Conservation (phyloP, 2,329 filamentous ascomycete species). For the Microcyclospora pomicola region DNA sequence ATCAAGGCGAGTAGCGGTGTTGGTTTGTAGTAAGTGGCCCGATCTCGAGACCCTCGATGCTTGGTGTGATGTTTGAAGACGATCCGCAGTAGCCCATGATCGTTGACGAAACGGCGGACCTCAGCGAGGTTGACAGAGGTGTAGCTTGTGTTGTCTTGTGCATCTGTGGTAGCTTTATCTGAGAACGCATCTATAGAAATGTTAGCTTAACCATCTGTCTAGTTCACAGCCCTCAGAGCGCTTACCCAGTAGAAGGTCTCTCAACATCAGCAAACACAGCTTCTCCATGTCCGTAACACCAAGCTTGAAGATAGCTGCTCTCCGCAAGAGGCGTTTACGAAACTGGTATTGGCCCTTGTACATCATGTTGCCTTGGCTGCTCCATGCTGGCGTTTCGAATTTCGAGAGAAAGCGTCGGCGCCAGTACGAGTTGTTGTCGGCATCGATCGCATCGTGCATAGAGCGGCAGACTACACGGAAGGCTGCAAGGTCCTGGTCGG, state of each 20-base stretch:
- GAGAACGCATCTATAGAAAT: constrained; percentile 20
- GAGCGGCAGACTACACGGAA: constrained; percentile 28
- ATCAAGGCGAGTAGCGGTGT: constrained; percentile 2
- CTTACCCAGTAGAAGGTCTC: constrained; percentile 32
- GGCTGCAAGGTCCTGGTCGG: constrained; percentile 30
- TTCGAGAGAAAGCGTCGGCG: constrained; percentile 27
- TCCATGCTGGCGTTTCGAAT: constrained; percentile 25
- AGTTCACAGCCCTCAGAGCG: neutral
- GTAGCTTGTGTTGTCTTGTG: constrained; percentile 12
- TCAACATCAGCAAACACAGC: constrained; percentile 25
- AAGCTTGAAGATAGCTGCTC: constrained; percentile 15
- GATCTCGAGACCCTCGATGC: too few relatives aligned
- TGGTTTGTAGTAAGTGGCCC: neutral
- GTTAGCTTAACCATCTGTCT: constrained; percentile 2
- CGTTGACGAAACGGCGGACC: constrained; percentile 20
- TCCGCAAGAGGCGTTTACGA: constrained; percentile 14
- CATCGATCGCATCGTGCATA: constrained; percentile 28
- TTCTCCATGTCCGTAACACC: constrained; percentile 18
- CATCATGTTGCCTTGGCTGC: constrained; percentile 15
- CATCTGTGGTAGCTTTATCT: constrained; percentile 5
- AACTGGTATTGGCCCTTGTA: constrained; percentile 26
- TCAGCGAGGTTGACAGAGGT: constrained; percentile 22
- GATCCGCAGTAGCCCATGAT: constrained; percentile 6
- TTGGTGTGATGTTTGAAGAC: constrained; percentile 1
- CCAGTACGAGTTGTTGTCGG: constrained; percentile 33